Evolutionary conservation across 768 basidiomycete genomes (phyloP).

Genomic region (Rhodotorula taiwanensis): DNA sequence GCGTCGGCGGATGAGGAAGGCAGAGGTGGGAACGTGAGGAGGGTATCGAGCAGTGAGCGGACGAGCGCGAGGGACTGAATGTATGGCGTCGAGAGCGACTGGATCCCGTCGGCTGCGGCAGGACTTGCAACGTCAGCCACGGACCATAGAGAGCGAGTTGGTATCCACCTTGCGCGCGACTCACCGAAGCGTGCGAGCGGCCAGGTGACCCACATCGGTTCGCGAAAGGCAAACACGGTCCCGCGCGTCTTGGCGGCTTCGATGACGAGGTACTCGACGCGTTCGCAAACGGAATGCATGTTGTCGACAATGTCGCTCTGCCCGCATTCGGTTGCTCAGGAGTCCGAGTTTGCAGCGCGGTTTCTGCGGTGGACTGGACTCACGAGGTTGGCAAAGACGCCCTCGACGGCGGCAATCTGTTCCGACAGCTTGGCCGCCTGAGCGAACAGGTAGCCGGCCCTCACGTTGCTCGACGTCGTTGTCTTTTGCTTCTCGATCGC

Average conservation of each 20-base stretch:
- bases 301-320: constrained; percentile 5
- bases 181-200: constrained; percentile 31
- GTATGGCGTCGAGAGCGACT: constrained; percentile 16
- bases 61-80: constrained; percentile 28
- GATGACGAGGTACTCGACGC: constrained; percentile 21
- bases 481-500: constrained; percentile 5
- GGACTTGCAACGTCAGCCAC: not conserved
- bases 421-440: constrained; percentile 33
- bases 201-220: constrained; percentile 38
- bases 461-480: constrained; percentile 1
- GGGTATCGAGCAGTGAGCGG: constrained; percentile 26
- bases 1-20: not conserved
- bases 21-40: constrained; percentile 27
- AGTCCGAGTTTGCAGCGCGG: too few species aligned
- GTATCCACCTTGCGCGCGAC: not conserved
- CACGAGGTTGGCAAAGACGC: constrained; percentile 23
- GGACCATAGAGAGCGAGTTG: not conserved
- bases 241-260: constrained; percentile 29
- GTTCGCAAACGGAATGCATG: constrained; percentile 23
- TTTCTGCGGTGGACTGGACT: not conserved
- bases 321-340: too few species aligned
- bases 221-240: constrained; percentile 20
- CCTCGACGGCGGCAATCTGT: constrained; percentile 27
- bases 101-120: constrained; percentile 25
- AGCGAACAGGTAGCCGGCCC: constrained; percentile 28